Evolutionary conservation across 108 stramenopile genomes (phyloP).

Genomic region (Cylindrotheca fusiformis): DNA sequence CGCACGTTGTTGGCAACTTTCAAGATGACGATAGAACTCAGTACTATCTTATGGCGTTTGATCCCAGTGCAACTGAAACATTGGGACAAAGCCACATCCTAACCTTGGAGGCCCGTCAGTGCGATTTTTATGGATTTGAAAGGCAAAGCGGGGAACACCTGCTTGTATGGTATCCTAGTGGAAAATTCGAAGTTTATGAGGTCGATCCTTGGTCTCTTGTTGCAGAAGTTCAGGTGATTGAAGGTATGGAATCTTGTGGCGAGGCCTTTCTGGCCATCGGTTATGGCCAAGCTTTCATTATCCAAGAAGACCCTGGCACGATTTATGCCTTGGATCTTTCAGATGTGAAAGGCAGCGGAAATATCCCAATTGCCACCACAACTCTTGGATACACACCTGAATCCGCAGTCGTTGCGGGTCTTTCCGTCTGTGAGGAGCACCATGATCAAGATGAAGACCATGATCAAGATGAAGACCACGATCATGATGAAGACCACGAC

Average conservation of each 20-base stretch:
- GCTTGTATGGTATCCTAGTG: conserved; percentile 17
- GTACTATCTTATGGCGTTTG: conserved; percentile 18
- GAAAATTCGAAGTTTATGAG: conserved; percentile 15
- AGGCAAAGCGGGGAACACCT: conserved; percentile 4
- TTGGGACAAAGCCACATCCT: too few relatives aligned
- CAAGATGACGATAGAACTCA: neutral
- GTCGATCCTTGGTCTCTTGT: conserved; percentile 9
- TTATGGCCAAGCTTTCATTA: conserved; percentile 8
- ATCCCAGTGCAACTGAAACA: neutral
- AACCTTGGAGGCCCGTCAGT: conserved; percentile 5
- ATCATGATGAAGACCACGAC: too few relatives aligned
- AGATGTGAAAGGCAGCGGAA: conserved; percentile 8
- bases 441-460: too few relatives aligned
- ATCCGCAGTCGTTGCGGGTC: conserved; percentile 8
- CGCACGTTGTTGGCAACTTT: conserved; percentile 31
- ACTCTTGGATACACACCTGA: conserved; percentile 7
- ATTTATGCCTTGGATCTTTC: conserved; percentile 3
- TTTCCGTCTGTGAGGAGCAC: conserved; percentile 3
- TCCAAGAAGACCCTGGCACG: too few relatives aligned
- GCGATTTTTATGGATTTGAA: conserved; percentile 23
- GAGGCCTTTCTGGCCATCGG: conserved; percentile 11
- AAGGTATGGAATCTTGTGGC: conserved; percentile 5
- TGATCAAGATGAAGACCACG: too few relatives aligned
- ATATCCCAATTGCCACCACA: conserved; percentile 1
- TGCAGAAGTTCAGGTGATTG: conserved; percentile 16